A percentile compares a stretch with the other conserved stretches of the same genome.
These are phyloP conservation scores for Borovskyia barvae DNA, from an alignment of 208 protist species.

Conservation along the genomic window DNA sequence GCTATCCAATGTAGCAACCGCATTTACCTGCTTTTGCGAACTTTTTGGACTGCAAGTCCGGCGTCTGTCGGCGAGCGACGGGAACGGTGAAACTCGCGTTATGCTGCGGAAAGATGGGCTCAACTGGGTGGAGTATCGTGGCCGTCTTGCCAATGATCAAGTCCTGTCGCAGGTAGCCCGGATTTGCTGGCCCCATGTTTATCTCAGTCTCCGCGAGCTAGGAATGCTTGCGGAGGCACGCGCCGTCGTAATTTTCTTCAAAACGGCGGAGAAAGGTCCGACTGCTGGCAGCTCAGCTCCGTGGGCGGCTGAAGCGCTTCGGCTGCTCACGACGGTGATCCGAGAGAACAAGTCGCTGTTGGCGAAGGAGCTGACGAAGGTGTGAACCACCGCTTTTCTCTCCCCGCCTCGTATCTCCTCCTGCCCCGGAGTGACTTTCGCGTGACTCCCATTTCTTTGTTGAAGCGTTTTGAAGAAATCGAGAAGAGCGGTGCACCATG, in stretches of 20 bases:
- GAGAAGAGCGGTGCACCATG: no score
- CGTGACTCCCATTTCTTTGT: background rate
- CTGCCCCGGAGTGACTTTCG: background rate
- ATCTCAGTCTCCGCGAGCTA: constrained; percentile 44
- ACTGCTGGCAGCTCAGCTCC: background rate
- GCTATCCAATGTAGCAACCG: constrained; percentile 41
- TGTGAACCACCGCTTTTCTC: no score
- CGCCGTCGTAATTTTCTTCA: constrained; percentile 46
- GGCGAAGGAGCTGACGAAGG: no score
- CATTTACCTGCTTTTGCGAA: constrained; percentile 67
- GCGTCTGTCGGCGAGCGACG: background rate
- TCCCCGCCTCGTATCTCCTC: background rate
- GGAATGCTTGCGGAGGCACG: constrained; percentile 34
- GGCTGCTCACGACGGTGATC: constrained; percentile 2
- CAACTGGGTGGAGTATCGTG: constrained; percentile 58
- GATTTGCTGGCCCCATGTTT: constrained; percentile 45
- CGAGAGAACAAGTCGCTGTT: constrained; percentile 1
- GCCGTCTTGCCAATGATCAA: constrained; percentile 30
- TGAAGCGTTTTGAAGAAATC: background rate
- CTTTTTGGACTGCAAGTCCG: constrained; percentile 64
- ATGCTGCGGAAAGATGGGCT: constrained; percentile 51
- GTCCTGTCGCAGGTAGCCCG: constrained; percentile 37
- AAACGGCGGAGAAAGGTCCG: constrained; percentile 21
- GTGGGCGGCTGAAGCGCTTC: constrained; percentile 22
- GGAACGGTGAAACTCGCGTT: constrained; percentile 1